A percentile compares a stretch with the other conserved stretches of the same genome.
Conservation (phyloP, 768 basidiomycete species). For the Candolleomyces efflorescens region DNA sequence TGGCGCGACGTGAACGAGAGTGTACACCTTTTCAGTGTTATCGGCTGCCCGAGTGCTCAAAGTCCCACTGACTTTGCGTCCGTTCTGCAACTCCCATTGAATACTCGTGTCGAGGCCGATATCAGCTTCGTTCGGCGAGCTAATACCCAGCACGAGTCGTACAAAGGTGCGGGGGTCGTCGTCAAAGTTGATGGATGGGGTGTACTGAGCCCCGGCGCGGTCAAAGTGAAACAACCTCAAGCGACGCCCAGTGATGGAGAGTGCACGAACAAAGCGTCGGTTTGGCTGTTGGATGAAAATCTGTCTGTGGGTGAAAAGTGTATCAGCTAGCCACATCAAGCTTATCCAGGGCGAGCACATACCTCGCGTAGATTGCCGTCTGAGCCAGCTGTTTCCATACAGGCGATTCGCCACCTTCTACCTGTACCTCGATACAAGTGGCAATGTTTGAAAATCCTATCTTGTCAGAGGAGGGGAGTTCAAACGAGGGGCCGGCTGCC, state of each 20-base stretch:
- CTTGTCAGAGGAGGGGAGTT: not conserved
- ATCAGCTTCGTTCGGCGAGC: not conserved
- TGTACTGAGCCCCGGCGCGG: not conserved
- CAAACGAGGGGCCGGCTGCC: not conserved
- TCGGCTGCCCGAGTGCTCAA: not conserved
- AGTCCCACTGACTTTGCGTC: not conserved
- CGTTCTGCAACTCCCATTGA: not conserved
- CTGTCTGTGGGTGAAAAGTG: not conserved
- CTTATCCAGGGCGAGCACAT: too few relatives aligned
- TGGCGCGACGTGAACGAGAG: not conserved
- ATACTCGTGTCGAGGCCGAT: constrained; percentile 1
- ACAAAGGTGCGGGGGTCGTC: not conserved
- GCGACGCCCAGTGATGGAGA: not conserved
- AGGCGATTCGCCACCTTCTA: too few relatives aligned
- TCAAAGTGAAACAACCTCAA: constrained; percentile 2
- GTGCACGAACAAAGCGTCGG: not conserved
- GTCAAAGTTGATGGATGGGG: not conserved
- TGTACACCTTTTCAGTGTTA: not conserved
- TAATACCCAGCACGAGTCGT: not conserved
- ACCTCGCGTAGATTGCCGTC: not conserved
- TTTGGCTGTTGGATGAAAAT: not conserved
- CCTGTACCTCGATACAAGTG: not conserved
- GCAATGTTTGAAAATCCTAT: not conserved
- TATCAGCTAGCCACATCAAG: too few relatives aligned
- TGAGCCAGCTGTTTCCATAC: not conserved